Percentiles rank a stretch among this genome's conserved stretches.
These are phyloP conservation scores for Quercus rubra DNA, from an alignment of 306 rosid genomes.

Conservation along the genomic window DNA sequence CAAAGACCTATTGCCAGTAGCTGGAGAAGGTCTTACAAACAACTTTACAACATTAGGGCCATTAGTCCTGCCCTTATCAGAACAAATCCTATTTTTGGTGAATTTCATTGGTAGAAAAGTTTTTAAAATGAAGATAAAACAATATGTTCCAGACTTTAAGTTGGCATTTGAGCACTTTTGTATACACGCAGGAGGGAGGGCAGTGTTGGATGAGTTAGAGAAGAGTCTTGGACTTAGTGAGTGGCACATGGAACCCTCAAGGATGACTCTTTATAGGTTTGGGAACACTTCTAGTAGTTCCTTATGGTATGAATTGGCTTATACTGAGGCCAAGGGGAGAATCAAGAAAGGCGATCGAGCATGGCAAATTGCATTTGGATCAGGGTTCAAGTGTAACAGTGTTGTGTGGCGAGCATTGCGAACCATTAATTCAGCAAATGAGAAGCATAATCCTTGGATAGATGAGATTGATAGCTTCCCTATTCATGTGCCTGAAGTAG, in stretches of 20 bases:
- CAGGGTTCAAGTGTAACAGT: constrained; percentile 4
- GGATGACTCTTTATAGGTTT: constrained; percentile 4
- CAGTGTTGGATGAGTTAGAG: not conserved
- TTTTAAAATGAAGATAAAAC: not conserved
- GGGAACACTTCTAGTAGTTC: constrained; percentile 7
- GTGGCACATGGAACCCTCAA: not conserved
- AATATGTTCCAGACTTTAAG: not conserved
- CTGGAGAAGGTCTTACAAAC: not conserved
- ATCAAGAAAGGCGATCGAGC: constrained; percentile 1
- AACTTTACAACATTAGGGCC: not conserved
- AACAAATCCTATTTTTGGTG: not conserved
- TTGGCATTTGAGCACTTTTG: not conserved
- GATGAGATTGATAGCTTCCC: not conserved
- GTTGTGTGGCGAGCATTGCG: constrained; percentile 6
- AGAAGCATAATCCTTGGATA: not conserved
- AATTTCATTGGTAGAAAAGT: not conserved
- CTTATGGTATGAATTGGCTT: not conserved
- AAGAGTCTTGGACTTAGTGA: not conserved
- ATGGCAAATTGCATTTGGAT: constrained; percentile 5
- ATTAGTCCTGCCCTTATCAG: not conserved
- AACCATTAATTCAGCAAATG: not conserved
- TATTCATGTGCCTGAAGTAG: not conserved
- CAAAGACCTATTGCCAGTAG: not conserved
- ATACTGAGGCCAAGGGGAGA: not conserved
- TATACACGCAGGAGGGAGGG: not conserved